Conservation (phyloP, 1,139 yeast genomes). For the Pichia sp. region DNA sequence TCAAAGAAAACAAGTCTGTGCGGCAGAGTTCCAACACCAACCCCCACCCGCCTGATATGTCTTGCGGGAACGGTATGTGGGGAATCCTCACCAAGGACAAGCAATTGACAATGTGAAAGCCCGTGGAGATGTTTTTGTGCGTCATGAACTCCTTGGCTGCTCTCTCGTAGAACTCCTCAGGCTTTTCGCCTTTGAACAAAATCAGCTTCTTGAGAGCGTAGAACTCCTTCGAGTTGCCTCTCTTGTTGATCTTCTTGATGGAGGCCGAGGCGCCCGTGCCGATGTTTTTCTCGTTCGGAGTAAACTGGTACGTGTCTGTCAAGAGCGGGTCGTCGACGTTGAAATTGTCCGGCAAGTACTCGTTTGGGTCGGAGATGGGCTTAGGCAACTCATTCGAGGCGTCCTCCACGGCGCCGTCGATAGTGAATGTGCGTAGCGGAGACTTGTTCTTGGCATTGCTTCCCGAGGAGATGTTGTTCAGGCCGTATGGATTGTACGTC, state of each 20-base stretch:
- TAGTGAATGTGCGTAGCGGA: constrained; percentile 9
- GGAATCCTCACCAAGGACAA: constrained; percentile 55
- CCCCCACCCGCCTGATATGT: constrained; percentile 73
- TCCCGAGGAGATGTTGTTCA: constrained; percentile 18
- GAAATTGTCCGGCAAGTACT: constrained; percentile 52
- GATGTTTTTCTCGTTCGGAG: constrained; percentile 41
- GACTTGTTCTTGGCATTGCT: background rate
- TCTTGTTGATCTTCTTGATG: constrained; percentile 37
- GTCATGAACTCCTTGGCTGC: constrained; percentile 65
- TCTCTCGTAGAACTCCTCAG: constrained; percentile 63
- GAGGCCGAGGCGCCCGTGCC: constrained; percentile 76
- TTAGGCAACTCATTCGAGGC: constrained; percentile 47
- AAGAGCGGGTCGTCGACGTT: constrained; percentile 49
- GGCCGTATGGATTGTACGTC: constrained; percentile 33
- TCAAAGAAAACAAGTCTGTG: constrained; percentile 51
- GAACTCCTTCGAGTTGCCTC: constrained; percentile 27
- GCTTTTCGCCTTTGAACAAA: constrained; percentile 57
- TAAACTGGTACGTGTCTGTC: constrained; percentile 57
- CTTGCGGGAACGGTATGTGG: constrained; percentile 39
- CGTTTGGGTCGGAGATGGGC: constrained; percentile 70
- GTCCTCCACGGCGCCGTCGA: constrained; percentile 34
- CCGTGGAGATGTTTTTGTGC: constrained; percentile 49
- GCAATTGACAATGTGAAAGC: constrained; percentile 61
- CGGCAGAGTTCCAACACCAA: constrained; percentile 62
- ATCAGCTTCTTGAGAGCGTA: constrained; percentile 66